Percentiles rank a stretch among this genome's conserved stretches.
Evolutionary conservation across 2,329 filamentous ascomycete species (phyloP).

Genomic region (Karstenula rhodostoma): DNA sequence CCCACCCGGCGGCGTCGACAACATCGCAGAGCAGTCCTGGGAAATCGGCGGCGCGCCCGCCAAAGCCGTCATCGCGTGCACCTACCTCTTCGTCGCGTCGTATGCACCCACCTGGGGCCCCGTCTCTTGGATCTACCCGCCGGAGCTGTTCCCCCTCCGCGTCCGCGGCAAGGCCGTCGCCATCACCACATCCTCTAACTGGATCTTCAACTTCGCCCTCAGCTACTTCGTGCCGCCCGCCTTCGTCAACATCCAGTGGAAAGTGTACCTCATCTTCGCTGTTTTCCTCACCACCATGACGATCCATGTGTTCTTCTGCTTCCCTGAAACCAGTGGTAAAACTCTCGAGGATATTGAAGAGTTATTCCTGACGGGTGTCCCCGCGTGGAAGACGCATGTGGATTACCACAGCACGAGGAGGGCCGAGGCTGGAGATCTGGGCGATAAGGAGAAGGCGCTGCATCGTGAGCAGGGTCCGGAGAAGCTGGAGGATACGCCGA

Average conservation of each 20-base stretch:
- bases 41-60: slow-evolving; percentile 50
- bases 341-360: slow-evolving; percentile 80
- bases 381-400: slow-evolving; percentile 63
- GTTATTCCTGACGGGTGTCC: slow-evolving; percentile 67
- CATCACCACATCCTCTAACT: slow-evolving; percentile 67
- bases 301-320: slow-evolving; percentile 71
- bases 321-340: slow-evolving; percentile 75
- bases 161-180: slow-evolving; percentile 71
- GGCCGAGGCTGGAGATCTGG: slow-evolving; percentile 33
- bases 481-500: slow-evolving; percentile 28
- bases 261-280: slow-evolving; percentile 78
- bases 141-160: slow-evolving; percentile 69
- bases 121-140: slow-evolving; percentile 65
- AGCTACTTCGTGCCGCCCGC: slow-evolving; percentile 64
- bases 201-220: slow-evolving; percentile 67
- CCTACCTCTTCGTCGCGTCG: slow-evolving; percentile 75
- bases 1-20: slow-evolving; percentile 50
- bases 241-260: slow-evolving; percentile 65
- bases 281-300: slow-evolving; percentile 74
- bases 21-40: slow-evolving; percentile 53
- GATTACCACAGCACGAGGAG: slow-evolving; percentile 32
- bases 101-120: slow-evolving; percentile 72
- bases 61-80: slow-evolving; percentile 69
- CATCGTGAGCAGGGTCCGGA: slow-evolving; percentile 28
- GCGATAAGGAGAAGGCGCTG: slow-evolving; percentile 34